phyloP scores from a whole-genome alignment of 768 basidiomycete species.

The Tricholoma flavovirens region DNA sequence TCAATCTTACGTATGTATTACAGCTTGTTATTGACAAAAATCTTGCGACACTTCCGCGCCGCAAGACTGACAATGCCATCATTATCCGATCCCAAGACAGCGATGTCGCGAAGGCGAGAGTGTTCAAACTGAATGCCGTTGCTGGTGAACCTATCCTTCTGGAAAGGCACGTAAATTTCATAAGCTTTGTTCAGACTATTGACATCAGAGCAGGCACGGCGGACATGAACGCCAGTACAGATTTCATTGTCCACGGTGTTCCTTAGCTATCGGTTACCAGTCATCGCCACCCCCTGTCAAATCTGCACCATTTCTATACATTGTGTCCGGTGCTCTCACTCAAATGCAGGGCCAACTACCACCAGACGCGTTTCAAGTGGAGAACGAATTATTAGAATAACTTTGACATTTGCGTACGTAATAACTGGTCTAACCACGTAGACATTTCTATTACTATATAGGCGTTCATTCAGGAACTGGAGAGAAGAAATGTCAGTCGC shows the following conservation, averaged over 20 bases:
- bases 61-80: constrained; percentile 73
- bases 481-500: neutral
- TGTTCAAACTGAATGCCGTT: constrained; percentile 85
- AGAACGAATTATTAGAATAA: constrained; percentile 20
- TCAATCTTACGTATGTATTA: constrained; percentile 1
- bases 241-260: constrained; percentile 65
- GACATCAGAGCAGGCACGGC: constrained; percentile 36
- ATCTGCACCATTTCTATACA: constrained; percentile 73
- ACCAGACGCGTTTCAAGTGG: constrained; percentile 70
- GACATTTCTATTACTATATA: too few species aligned
- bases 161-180: constrained; percentile 54
- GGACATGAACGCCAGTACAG: constrained; percentile 75
- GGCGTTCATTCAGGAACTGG: neutral
- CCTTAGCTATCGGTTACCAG: constrained; percentile 71
- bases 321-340: constrained; percentile 78
- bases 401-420: neutral
- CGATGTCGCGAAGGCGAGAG: constrained; percentile 48
- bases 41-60: constrained; percentile 59
- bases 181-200: neutral
- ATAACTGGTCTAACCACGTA: too few species aligned
- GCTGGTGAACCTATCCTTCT: constrained; percentile 65
- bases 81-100: constrained; percentile 73
- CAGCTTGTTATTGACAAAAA: constrained; percentile 82
- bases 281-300: constrained; percentile 70
- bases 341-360: constrained; percentile 86